Evolutionary conservation across 2,329 filamentous ascomycete genomes (phyloP), one percentile per base, ranked within the genome.

Genomic region (Geosmithia flava): DNA sequence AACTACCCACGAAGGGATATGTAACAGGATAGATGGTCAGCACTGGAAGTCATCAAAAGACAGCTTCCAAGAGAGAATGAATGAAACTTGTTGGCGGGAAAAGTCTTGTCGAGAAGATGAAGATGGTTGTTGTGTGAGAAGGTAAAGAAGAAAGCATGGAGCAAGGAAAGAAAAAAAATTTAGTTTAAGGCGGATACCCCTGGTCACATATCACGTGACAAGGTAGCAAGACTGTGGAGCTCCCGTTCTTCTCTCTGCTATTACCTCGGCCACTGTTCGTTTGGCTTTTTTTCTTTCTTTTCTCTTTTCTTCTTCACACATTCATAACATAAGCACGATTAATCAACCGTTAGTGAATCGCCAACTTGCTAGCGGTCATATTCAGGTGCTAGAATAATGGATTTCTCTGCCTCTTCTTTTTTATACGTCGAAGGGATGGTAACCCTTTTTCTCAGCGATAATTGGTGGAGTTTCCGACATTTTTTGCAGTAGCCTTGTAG

Each of bases 341-440:
- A 78, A 79, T 79, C 75, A 79, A 79, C 73, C 74, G 71, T 66
- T 66, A 59, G 65, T 59, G 62, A 74, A 56, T 68, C 63, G 49
- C 61, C 65, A 62, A 76, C 70, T 75, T 66, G 59, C 63, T 68
- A 58, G 68, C 69, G 74, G 75, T 79, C 75, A 79, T 74, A 78
- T 76, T 75, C 74, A 63, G 65, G 71, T 77, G 75, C 74, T 59
- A 78, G 73, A 79, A 51, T 51, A 68, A 74, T 53, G 58, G 62
- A 59, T 50, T 17, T 41, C 41, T 44, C 19, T 47, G n/a, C 15
- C 42, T 30, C 16, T 33, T 29, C n/a, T n/a, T 29, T 39, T 44
- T 48, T 3, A 37, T 37, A 37, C 15, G 33, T 20, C 20, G 30
- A 40, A 30, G 45, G 43, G 39, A 33, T 27, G 40, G 41, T 43